Base-by-base conservation (phyloP, 2,329 filamentous ascomycete species). In the Penicillium frequentans region DNA sequence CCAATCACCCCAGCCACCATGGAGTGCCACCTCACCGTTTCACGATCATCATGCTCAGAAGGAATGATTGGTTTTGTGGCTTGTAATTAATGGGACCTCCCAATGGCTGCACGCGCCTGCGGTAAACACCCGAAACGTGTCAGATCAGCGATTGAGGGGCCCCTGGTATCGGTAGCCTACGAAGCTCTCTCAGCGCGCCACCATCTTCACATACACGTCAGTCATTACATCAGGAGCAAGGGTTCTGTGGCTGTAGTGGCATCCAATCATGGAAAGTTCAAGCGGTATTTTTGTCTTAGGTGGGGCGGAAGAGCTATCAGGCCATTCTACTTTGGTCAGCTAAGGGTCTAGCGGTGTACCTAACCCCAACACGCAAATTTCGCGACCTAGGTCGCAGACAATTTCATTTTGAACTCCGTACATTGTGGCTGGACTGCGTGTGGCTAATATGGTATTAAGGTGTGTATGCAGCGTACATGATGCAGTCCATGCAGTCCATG, bases 11-110 rank as follows among this genome's bases (percentile, higher is more conserved):
- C 33, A 37, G n/a, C 21, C 16, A 42, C 48, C 29, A 13, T 16
- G 35, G 35, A 33, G 33, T 42, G 48, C 48, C 48, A 50, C 48
- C 37, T 50, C 48, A 50, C 24, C 26, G 48, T 50, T 50, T 50
- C 48, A 50, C 48, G 26, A 50, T 50, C 33, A 24, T 42, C 48
- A 42, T 50, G 8, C 31, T 29, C 33, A 16, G 37, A 21, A 24
- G n/a, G 24, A 21, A 39, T 50, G 48, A 50, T 50, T 50, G 48
- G 48, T 42, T 35, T 39, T 39, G 16, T 42, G 19, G 33, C 23
- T 35, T 42, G 21, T 29, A 21, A 21, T 42, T 24, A 16, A 14
- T 42, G 23, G 23, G 23, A 16, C 23, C 9, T 50, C 19, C 23
- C 33, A 50, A 39, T 50, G 8, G 24, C 23, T 5, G 8, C 19